Evolutionary conservation across 192 early-diverging fungal species (phyloP), one percentile per base, ranked within the genome.

Genomic region (Spizellomyces punctatus): DNA sequence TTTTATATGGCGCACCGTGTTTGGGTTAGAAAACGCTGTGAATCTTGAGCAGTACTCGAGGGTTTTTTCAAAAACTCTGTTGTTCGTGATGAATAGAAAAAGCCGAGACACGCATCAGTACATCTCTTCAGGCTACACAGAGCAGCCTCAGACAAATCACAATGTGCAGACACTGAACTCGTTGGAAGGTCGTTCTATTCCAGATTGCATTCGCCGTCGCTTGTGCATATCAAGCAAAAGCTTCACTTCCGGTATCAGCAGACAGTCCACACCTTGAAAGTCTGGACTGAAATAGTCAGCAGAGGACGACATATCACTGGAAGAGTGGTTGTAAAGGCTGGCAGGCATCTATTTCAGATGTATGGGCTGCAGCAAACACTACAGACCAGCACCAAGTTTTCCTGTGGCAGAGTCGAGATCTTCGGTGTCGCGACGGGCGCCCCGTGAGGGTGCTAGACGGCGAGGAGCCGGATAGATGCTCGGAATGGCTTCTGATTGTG

Each of bases 1-100:
- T 80, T 94, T 82, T 36, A 97, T 89, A 79, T 95, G 91, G 58
- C 89, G 86, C 10, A 95, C 91, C 19, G 92, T 92, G 66, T 97
- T 89, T 55, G 89, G 85, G 81, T 95, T 94, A 36, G 85, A 92
- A 79, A 93, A 95, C 41, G 89, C 82, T 71, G 90, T 89, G 81
- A 97, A 97, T 55, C 88, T 81, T 43, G 86, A 84, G 54, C 93
- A 94, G 75, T 97, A 95, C 65, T 91, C 92, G 19, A 94, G 77
- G 0, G 94, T 92, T 82, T 94, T 95, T 73, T 86, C 80, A 72
- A 92, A 89, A 9, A 93, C 89, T 58, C 90, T 91, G n/a, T 50
- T 6, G 49, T 56, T 12, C 9, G 10, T 56, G 2, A 45, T 17
- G 41, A 52, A 44, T 10, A 45, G 57, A 16, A 5, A 22, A 7